These are phyloP conservation scores for Pseudomicrostroma phylloplanum DNA, from an alignment of 1,284 basidiomycete species.

Conservation along the genomic window DNA sequence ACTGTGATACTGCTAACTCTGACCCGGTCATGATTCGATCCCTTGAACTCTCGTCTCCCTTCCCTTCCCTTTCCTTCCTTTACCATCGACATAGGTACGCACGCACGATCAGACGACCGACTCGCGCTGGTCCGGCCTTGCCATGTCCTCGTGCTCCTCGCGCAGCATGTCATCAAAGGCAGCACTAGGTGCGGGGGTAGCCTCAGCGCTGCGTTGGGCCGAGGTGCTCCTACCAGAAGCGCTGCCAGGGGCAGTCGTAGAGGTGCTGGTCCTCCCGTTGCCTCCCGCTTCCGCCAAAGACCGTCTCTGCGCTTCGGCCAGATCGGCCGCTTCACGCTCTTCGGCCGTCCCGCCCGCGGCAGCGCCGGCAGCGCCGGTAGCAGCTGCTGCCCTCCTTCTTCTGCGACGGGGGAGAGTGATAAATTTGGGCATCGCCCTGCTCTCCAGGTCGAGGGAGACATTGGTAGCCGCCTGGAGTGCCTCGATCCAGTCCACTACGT, in stretches of 20 bases:
- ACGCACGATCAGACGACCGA: not conserved
- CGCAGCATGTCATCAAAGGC: conserved; percentile 39
- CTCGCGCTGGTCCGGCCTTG: not conserved
- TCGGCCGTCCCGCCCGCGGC: conserved; percentile 6
- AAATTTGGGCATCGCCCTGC: conserved; percentile 58
- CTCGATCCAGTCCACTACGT: conserved; percentile 94
- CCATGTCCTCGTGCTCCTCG: conserved; percentile 21
- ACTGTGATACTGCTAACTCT: too few species aligned
- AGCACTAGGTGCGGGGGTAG: conserved; percentile 24
- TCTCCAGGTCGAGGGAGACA: conserved; percentile 82
- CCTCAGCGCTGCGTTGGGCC: not conserved
- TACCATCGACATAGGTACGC: too few species aligned
- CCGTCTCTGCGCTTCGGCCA: conserved; percentile 40
- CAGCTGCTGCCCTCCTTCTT: conserved; percentile 22
- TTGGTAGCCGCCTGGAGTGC: conserved; percentile 90
- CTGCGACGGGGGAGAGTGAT: conserved; percentile 47
- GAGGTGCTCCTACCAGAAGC: not conserved
- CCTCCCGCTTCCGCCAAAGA: conserved; percentile 29
- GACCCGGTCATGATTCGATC: too few species aligned
- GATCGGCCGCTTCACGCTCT: conserved; percentile 32
- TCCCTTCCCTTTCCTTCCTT: too few species aligned
- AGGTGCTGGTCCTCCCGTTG: not conserved
- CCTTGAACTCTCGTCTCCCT: too few species aligned
- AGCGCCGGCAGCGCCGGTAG: not conserved
- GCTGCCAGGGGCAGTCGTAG: not conserved